phyloP scores from a whole-genome alignment of 176 grass and related monocot genomes.

The Zea luxurians region DNA sequence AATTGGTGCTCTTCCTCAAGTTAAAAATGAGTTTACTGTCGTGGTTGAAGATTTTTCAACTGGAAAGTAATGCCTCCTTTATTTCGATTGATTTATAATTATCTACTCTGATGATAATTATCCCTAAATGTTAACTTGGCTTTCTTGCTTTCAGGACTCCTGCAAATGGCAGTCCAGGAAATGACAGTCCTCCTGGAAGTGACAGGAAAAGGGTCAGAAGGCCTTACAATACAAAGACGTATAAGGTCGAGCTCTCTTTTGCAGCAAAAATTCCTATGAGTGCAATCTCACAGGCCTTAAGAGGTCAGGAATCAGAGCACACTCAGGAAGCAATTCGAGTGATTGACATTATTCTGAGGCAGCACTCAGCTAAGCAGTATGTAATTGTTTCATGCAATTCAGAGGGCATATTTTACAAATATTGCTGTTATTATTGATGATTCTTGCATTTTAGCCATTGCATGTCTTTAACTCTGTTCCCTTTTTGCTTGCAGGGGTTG shows the following conservation, averaged over 20 bases:
- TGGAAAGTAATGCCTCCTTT: neutral
- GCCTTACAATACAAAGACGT: constrained; percentile 33
- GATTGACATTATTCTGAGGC: constrained; percentile 58
- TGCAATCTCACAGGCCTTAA: constrained; percentile 44
- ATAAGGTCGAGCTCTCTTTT: constrained; percentile 49
- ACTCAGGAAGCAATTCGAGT: constrained; percentile 48
- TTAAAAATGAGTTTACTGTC: neutral
- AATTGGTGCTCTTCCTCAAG: neutral
- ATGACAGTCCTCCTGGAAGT: neutral
- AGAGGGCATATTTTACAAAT: neutral
- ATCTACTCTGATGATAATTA: neutral
- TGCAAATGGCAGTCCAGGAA: neutral
- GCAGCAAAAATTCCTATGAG: constrained; percentile 49
- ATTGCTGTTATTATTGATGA: neutral
- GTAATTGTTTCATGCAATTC: neutral
- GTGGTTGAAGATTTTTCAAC: neutral
- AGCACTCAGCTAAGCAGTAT: constrained; percentile 51
- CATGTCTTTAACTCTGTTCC: too few species aligned
- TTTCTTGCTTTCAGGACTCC: neutral
- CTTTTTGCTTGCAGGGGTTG: too few species aligned
- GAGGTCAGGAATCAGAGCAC: constrained; percentile 49
- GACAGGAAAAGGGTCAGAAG: constrained; percentile 29
- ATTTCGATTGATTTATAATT: neutral
- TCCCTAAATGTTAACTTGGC: neutral
- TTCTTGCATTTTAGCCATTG: too few species aligned